Base-by-base conservation (phyloP, 306 rosid genomes). In the Lagenaria siceraria region DNA sequence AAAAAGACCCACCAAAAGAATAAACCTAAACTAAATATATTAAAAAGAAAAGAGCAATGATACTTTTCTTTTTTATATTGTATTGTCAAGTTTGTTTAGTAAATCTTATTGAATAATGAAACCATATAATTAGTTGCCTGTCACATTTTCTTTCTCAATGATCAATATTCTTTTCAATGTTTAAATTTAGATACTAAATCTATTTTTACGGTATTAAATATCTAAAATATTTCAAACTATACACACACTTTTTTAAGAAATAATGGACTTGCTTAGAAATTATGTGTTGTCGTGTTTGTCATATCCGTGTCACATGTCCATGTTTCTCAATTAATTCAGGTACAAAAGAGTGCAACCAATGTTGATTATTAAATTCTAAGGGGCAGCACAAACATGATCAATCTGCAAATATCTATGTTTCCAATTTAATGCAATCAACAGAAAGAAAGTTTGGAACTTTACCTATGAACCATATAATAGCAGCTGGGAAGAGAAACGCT, bases 381-480 rank as follows among this genome's bases (percentile, higher is more conserved):
- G n/a, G 51, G 51, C 27, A 65, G 73, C 73, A 38, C 51, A 65
- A 65, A 65, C 48, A 19, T 38, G 52, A 21, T 0, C 49, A 18
- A n/a, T 65, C 27, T 10, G 17, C 73, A 65, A 46, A 38, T 11
- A 65, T 24, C 4, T 10, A 35, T 65, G 73, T 19, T 36, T 46
- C 21, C 73, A 65, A 19, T 18, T 38, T 10, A 65, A 38, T 19
- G 29, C 18, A 65, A 38, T 36, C 8, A 19, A 42, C 8, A 11
- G 53, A 13, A 24, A 13, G 0, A 25, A 48, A 27, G 38, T 42
- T 46, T 2, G 75, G 85, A 64, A 83, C 51, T 82, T 79, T 81
- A 91, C 96, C 97, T 9, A 85, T 77, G 74, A 91, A 91, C 96
- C 98, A 93, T 66, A 91, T 78, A 35, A 74, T 86, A 17, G 96